A percentile compares a stretch with the other conserved stretches of the same genome.
These are phyloP conservation scores for Bremia lactucae DNA, from an alignment of 352 stramenopile genomes.

Conservation along the genomic window DNA sequence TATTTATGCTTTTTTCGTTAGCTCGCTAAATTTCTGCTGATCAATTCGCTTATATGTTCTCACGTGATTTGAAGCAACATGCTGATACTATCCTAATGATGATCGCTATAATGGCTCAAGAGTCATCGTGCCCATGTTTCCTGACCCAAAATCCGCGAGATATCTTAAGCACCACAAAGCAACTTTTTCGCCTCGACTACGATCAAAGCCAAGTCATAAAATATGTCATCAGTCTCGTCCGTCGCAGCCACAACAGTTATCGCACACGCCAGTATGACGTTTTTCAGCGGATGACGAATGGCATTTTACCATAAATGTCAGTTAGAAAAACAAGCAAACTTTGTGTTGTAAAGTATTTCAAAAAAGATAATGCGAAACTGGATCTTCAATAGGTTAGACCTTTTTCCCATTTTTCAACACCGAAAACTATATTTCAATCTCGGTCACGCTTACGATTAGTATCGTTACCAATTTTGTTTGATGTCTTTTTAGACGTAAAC, in stretches of 20 bases:
- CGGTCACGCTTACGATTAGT: conserved; percentile 13
- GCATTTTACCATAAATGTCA: conserved; percentile 60
- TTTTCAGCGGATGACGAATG: conserved; percentile 89
- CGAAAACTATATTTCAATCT: conserved; percentile 23
- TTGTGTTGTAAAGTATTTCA: conserved; percentile 3
- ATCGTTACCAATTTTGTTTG: conserved; percentile 8
- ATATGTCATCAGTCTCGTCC: conserved; percentile 83
- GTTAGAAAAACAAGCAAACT: conserved; percentile 3
- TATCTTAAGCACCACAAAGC: conserved; percentile 65
- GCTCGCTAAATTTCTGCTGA: too few relatives aligned
- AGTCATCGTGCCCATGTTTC: conserved; percentile 95
- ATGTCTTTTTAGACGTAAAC: conserved; percentile 32
- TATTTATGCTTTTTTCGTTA: too few relatives aligned
- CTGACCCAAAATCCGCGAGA: conserved; percentile 63
- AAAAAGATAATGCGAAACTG: conserved; percentile 9
- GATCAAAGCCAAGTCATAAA: conserved; percentile 84
- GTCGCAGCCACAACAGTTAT: conserved; percentile 86
- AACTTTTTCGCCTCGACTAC: conserved; percentile 71
- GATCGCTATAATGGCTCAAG: conserved; percentile 93
- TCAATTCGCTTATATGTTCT: conserved; percentile 6
- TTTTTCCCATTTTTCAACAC: conserved; percentile 5
- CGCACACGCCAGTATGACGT: conserved; percentile 85
- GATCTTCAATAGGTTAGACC: not conserved
- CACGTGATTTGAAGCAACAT: conserved; percentile 51
- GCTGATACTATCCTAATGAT: conserved; percentile 91